Base-by-base conservation (phyloP, 140 eudicot genomes). In the Artemisia princeps region DNA sequence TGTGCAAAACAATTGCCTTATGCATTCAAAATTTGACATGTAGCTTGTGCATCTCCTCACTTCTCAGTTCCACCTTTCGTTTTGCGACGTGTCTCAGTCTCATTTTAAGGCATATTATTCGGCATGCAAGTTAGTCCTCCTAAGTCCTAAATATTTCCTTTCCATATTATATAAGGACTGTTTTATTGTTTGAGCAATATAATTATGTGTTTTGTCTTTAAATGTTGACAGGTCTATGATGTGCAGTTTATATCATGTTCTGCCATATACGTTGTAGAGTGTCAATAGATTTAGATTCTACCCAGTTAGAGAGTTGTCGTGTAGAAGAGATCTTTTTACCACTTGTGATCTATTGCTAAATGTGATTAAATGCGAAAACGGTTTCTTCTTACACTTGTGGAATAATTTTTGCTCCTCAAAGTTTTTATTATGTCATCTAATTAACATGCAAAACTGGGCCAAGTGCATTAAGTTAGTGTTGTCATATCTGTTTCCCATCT, bases 111-210 rank as follows among this genome's bases (percentile, higher is more conserved):
- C 44, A 37, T 37, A 37, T 37, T 1, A 37, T 37, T 6, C 6
- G 44, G 44, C 44, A 6, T 37, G 44, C 44, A 37, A 6, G 2
- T 37, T 37, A 37, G 44, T 37, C 42, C 37, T 33, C 1, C 44
- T 6, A 37, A 37, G 44, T 6, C 10, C 44, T 37, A 37, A 37
- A 0, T 37, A 37, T 37, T 37, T 6, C 44, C 44, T 37, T 62
- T 46, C 30, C 56, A 62, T 52, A 37, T 17, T 6, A 45, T 60
- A 42, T 52, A 74, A 20, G 22, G 60, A 19, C 23, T 28, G 30
- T 60, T 10, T 54, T 30, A 16, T 16, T 45, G 30, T 52, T 30
- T 33, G 51, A 19, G 63, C 16, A 51, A 33, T 69, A 58, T 44
- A 44, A 55, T 40, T 15, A 54, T 24, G 22, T 55, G 56, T 23